Evolutionary conservation across 2,329 filamentous ascomycete genomes (phyloP).

Genomic region (Trichoderma sp.): DNA sequence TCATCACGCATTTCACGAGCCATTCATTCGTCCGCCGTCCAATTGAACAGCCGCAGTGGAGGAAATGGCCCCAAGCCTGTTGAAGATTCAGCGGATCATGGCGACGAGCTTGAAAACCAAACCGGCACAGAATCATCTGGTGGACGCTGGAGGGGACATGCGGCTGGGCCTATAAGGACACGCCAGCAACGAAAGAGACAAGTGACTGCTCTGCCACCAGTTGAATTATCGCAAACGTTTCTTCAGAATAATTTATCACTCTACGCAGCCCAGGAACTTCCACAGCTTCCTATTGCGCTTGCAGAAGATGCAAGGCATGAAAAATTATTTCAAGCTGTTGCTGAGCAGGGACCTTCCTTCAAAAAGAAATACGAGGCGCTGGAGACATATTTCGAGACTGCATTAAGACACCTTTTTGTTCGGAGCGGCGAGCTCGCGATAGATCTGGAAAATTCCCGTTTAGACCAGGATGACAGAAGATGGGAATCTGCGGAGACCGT

Average conservation of each 20-base stretch:
- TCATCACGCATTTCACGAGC: slow-evolving; percentile 19
- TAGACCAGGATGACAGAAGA: slow-evolving; percentile 10
- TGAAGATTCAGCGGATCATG: slow-evolving; percentile 36
- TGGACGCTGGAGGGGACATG: slow-evolving; percentile 37
- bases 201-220: slow-evolving; percentile 52
- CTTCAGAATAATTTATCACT: slow-evolving; percentile 53
- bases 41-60: slow-evolving; percentile 18
- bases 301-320: slow-evolving; percentile 39
- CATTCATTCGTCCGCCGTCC: slow-evolving; percentile 17
- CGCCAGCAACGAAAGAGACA: slow-evolving; percentile 41
- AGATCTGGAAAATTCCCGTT: slow-evolving; percentile 28
- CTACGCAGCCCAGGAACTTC: slow-evolving; percentile 35
- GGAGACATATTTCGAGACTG: slow-evolving; percentile 41
- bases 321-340: slow-evolving; percentile 40
- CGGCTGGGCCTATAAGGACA: slow-evolving; percentile 37
- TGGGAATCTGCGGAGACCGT: slow-evolving; percentile 31
- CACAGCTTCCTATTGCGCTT: slow-evolving; percentile 40
- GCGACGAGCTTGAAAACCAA: slow-evolving; percentile 38
- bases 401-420: slow-evolving; percentile 34
- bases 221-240: slow-evolving; percentile 62
- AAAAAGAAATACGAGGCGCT: slow-evolving; percentile 36
- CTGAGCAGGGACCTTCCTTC: slow-evolving; percentile 34
- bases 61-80: slow-evolving; percentile 36
- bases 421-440: slow-evolving; percentile 31
- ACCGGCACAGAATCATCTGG: slow-evolving; percentile 36